Evolutionary conservation across 1,139 yeast genomes (phyloP), one percentile per base, ranked within the genome.

Genomic region (Candida albicans): DNA sequence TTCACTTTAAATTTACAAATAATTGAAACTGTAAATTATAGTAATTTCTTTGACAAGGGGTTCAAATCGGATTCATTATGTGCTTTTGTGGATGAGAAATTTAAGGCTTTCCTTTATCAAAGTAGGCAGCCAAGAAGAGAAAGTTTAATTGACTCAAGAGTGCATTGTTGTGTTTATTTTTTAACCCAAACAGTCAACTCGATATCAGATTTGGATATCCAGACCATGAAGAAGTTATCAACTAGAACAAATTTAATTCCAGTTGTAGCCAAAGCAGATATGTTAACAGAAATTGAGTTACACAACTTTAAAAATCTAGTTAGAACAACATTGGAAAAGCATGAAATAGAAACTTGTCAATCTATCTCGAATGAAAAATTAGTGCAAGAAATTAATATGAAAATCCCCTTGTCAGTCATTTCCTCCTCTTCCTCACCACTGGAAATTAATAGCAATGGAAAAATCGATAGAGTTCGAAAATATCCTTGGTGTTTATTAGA

Each of bases 111-210:
- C 56, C 76, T 82, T 65, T 77, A 77, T 50, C 87, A 81, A 59
- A 87, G 82, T 49, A 85, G 78, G 52, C 96, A 88, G 63, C 96
- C 96, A 1, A 62, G 73, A 45, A 70, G 96, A 39, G 33, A 54
- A 0, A 40, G 58, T 6, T 51, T 75, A 36, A 53, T 54, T 4
- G 95, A 87, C 59, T 68, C 76, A 14, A 71, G 95, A 45, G 82
- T 89, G 24, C 95, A 89, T 62, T 84, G 79, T 32, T 88, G 96
- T 61, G 57, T 89, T 29, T 89, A 87, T 63, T 83, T 89, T 55
- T 67, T 89, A 39, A 67, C 71, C 10, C 87, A 95, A 0, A 68
- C 76, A 9, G 74, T 76, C 9, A 69, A 72, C 33, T 77, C 81
- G 1, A 59, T 86, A 43, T 62, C 74, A 6, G 77, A 81, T 1